Evolutionary conservation across 139 green algal genomes (phyloP), one percentile per base, ranked within the genome.

Genomic region (Chlamydomonas sphaeroides): DNA sequence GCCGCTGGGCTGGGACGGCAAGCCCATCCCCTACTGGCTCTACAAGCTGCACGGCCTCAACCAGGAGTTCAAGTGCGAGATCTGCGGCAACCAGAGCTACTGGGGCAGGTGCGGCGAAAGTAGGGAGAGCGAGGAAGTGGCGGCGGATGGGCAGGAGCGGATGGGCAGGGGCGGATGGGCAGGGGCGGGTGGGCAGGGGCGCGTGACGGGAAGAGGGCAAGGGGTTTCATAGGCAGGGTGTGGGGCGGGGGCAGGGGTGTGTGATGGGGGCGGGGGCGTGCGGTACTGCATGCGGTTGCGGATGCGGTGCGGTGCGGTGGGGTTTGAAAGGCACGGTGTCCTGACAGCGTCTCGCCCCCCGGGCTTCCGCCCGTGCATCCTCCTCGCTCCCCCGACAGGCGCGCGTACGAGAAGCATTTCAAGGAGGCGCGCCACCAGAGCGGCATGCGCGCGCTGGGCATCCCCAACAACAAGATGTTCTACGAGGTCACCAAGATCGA

Each of bases 41-140:
- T 99, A 99, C 93, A 99, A 99, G 91, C 92, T 99, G 84, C 97
- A 99, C 83, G 97, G 97, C 18, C 90, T 99, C 32, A 98, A 98
- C 83, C 93, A 97, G 77, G 86, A 90, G 81, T 90, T 88, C 81
- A 88, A 90, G 72, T 99, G 97, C 85, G 97, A 99, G 90, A 99
- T 99, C 67, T 99, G 97, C 84, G 97, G 97, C 62, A 94, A 95
- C 80, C 92, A 94, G 53, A 96, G 75, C 65, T 99, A 98, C 88
- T 97, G 94, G 93, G 97, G 97, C n/a, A 90, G 96, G 45, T 85
- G 96, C 5, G 96, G 90, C n/a, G n/a, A n/a, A n/a, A n/a, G n/a
- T 21, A 53, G 45, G 45, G 45, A 53, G 45, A 14, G 45, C 11
- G 11, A 14, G 45, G 45, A 53, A 14, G 45, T 33, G 53, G 53